A percentile compares a stretch with the other conserved stretches of the same genome.
These are phyloP conservation scores for Penicillium angulare DNA, from an alignment of 495 filamentous ascomycete species.

Conservation along the genomic window DNA sequence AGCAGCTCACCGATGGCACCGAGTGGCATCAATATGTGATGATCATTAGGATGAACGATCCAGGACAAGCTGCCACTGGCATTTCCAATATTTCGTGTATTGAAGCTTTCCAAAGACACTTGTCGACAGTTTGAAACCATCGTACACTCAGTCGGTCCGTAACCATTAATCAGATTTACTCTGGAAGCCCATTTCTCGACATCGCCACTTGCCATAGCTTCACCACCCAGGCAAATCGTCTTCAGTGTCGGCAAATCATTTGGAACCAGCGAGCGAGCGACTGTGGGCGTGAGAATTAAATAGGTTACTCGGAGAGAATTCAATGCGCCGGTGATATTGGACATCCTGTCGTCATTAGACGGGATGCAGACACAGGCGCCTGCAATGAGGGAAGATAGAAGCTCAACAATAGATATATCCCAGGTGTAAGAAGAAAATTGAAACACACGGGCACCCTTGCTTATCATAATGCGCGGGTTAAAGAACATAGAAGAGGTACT, in stretches of 20 bases:
- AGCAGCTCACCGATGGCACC: constrained; percentile 44
- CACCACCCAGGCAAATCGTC: constrained; percentile 23
- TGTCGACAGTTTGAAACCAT: neutral
- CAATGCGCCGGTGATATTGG: constrained; percentile 6
- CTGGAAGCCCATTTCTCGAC: constrained; percentile 39
- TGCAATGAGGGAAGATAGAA: constrained; percentile 26
- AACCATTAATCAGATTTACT: constrained; percentile 16
- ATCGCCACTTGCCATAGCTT: constrained; percentile 8
- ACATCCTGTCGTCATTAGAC: constrained; percentile 15
- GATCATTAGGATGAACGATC: constrained; percentile 40
- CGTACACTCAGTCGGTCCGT: constrained; percentile 26
- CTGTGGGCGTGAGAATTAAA: constrained; percentile 14
- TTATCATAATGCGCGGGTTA: neutral
- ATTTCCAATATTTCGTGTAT: constrained; percentile 27
- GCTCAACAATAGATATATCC: constrained; percentile 2
- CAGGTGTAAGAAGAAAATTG: constrained; percentile 14
- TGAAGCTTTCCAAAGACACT: neutral
- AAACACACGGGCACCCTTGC: constrained; percentile 7
- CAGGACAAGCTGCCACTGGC: constrained; percentile 36
- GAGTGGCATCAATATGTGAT: constrained; percentile 29
- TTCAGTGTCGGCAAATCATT: constrained; percentile 11
- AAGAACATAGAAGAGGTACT: neutral
- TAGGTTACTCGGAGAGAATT: constrained; percentile 6
- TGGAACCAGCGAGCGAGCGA: constrained; percentile 11
- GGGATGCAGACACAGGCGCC: constrained; percentile 27